Base-by-base conservation (phyloP, 495 filamentous ascomycete genomes). In the Tuber melanosporum region DNA sequence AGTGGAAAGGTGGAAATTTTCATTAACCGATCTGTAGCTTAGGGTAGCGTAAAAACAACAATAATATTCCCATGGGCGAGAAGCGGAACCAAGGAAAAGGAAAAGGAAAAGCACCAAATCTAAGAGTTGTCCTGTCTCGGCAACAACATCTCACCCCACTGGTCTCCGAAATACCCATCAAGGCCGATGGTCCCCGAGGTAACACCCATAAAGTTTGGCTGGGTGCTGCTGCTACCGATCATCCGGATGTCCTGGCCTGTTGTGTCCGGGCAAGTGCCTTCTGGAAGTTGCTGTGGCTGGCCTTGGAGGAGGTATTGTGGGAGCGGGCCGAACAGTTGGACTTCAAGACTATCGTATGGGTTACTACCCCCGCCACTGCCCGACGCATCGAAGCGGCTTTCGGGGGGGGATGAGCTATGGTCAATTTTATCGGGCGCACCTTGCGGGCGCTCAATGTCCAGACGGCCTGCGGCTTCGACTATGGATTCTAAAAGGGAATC, bases 401-500 rank as follows among this genome's bases (percentile, higher is more conserved):
- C 76, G 71, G 76, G 77, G 47, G 82, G 76, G 42, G 78, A 78
- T 47, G 79, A 69, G 57, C 70, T 71, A 19, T 74, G 70, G 0
- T 49, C 69, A 2, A 75, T 70, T 43, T 75, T 78, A n/a, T 15
- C 47, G 14, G 70, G 12, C 8, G 74, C 36, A 19, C 66, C 76
- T 73, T 70, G 79, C 39, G 79, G 79, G 75, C 66, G 43, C 70
- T 36, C 57, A 26, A 97, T 87, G 82, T 98, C 96, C 19, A 99
- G 87, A 82, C 91, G 92, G 49, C 94, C 95, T 8, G 93, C 93
- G 71, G 93, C 91, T 82, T 92, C 91, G 74, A 99, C 93, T 96
- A 99, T 99, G 9, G 95, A 97, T 83, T 96, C 91, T 44, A 99
- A 86, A 71, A 96, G 86, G 6, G 92, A 89, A 82, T 97, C 94